Conservation (phyloP, 2,329 filamentous ascomycete genomes). For the Fusarium mundagurra region DNA sequence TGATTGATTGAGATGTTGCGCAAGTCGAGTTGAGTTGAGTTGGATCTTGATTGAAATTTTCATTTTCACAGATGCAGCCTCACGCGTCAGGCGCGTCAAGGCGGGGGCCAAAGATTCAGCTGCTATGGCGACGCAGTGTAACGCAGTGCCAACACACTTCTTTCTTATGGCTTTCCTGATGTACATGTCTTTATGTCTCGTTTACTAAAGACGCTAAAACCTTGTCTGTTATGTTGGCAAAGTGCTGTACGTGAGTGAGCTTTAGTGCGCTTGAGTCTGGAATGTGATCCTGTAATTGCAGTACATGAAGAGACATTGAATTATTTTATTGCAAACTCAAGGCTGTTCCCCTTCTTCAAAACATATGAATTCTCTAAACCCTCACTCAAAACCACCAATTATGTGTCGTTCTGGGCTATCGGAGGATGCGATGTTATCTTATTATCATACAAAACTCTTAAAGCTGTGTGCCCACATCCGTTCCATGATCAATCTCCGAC, state of each 20-base stretch:
- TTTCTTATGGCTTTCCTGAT: accelerated
- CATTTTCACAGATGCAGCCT: accelerated
- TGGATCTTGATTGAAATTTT: background rate
- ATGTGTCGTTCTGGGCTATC: background rate
- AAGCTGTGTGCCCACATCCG: background rate
- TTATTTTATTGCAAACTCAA: background rate
- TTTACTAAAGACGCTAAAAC: no score
- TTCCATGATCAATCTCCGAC: background rate
- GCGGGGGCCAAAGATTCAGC: background rate
- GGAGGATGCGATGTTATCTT: background rate
- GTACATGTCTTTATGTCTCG: no score
- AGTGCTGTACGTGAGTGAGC: background rate
- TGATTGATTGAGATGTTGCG: background rate
- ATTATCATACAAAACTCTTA: accelerated
- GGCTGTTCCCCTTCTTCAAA: background rate
- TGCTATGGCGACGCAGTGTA: accelerated
- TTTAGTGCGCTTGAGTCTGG: background rate
- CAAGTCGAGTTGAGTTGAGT: background rate
- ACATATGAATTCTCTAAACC: no score
- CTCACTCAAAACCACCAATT: no score
- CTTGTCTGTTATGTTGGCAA: no score
- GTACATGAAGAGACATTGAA: accelerated
- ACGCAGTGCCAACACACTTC: background rate
- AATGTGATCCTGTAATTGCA: accelerated
- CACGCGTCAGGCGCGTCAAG: accelerated